Base-by-base conservation (phyloP, 108 stramenopile species). In the Seminavis robusta region DNA sequence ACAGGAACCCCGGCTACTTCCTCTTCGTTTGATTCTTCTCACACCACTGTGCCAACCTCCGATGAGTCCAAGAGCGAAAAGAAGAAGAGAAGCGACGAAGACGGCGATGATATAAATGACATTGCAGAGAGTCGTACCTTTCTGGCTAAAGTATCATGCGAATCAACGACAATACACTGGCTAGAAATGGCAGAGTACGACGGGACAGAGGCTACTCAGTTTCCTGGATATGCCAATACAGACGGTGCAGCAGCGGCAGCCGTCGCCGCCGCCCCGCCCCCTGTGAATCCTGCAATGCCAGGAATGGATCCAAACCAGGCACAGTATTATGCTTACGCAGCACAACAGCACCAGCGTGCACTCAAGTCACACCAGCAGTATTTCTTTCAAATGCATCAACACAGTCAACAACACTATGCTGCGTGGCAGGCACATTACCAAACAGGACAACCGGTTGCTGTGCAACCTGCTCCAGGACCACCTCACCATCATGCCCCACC, bases 91-190 rank as follows among this genome's bases (percentile, higher is more conserved):
- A 52, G 51, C 4, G 52, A 26, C 16, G 54, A 52, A 17, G 53
- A 47, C 9, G 63, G 65, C 13, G 73, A 80, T 47, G 76, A 84
- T 39, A 80, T 84, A n/a, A 70, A 84, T 42, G 65, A 71, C 17
- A 78, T 84, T 47, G 53, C 79, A 0, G 76, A 78, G 46, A 77
- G 76, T 49, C 49, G 79, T 21, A 84, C 83, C 6, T 80, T 84
- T 50, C 38, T 84, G 6, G 75, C 71, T 10, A 80, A 76, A 47
- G 73, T 84, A 15, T 70, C 67, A 17, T 71, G 73, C 38, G 20
- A 52, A 41, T 44, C 46, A 31, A 70, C 47, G 19, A 44, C 71
- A 10, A 67, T 83, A 32, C 63, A 69, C 25, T 83, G 81, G 81
- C 58, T 83, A 21, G 74, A 79, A 32, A 62, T 73, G 11, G 65